phyloP scores from a whole-genome alignment of 2,329 filamentous ascomycete genomes.

The Grosmannia clavigera region DNA sequence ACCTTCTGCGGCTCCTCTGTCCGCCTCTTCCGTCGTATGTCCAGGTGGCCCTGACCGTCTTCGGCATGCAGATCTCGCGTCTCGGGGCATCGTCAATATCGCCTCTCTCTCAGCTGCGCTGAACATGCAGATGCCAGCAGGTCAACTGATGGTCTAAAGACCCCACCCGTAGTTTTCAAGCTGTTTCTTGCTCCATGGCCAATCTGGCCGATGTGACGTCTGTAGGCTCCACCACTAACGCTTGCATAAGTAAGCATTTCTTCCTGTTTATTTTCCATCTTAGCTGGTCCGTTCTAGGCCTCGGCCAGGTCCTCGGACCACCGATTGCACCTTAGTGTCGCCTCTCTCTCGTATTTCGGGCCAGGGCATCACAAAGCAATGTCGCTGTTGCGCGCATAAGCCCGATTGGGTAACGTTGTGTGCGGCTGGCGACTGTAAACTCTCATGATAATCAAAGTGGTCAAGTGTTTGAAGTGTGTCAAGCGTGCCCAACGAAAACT shows the following conservation, averaged over 20 bases:
- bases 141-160: background rate
- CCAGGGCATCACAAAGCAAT: background rate
- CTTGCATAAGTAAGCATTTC: background rate
- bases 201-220: background rate
- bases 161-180: background rate
- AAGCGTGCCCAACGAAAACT: no score
- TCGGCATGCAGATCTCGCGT: background rate
- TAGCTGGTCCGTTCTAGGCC: background rate
- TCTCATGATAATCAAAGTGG: no score
- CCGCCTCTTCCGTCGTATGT: background rate
- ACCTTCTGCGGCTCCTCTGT: background rate
- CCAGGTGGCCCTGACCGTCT: background rate
- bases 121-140: background rate
- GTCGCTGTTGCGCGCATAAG: background rate
- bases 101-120: background rate
- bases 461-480: no score
- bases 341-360: background rate
- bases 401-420: background rate
- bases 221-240: background rate
- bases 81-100: background rate
- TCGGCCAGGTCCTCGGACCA: background rate
- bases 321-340: background rate
- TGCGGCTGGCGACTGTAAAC: background rate
- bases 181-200: background rate
- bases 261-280: background rate